Evolutionary conservation across 179 eudicot species (phyloP).

Genomic region (Drosera spatulata): DNA sequence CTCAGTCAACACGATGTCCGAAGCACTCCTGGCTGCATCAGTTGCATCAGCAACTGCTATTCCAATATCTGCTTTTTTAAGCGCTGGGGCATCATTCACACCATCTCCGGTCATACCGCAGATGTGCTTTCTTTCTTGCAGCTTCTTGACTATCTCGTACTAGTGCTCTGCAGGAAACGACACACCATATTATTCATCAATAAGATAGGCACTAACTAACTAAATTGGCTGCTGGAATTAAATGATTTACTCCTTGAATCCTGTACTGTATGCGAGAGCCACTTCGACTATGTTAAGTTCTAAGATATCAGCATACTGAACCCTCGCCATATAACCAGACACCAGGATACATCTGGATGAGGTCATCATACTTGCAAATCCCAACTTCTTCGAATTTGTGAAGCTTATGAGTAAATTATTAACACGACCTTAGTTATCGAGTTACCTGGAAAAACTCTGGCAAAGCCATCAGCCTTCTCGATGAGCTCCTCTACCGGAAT

Average conservation of each 20-base stretch:
- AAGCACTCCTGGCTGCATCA: conserved; percentile 85
- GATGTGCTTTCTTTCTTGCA: conserved; percentile 82
- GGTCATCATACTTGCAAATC: too few species aligned
- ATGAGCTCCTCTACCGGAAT: conserved; percentile 73
- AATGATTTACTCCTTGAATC: too few species aligned
- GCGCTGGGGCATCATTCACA: conserved; percentile 91
- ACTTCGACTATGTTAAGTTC: too few species aligned
- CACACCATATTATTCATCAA: background rate
- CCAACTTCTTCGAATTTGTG: too few species aligned
- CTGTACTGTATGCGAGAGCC: too few species aligned
- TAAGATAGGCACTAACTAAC: too few species aligned
- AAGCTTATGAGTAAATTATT: too few species aligned
- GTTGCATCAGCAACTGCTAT: conserved; percentile 95
- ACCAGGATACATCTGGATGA: too few species aligned
- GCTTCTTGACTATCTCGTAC: conserved; percentile 80
- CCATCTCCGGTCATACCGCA: conserved; percentile 97
- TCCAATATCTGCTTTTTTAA: conserved; percentile 85
- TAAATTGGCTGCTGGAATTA: too few species aligned
- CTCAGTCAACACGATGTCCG: conserved; percentile 84
- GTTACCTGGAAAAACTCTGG: conserved; percentile 88
- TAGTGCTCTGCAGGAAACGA: conserved; percentile 54
- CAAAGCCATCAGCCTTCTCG: conserved; percentile 89
- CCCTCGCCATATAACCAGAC: too few species aligned
- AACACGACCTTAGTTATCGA: background rate
- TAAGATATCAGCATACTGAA: too few species aligned